Evolutionary conservation across 805 yeast species (phyloP).

Genomic region (Metschnikowia kofuensis): DNA sequence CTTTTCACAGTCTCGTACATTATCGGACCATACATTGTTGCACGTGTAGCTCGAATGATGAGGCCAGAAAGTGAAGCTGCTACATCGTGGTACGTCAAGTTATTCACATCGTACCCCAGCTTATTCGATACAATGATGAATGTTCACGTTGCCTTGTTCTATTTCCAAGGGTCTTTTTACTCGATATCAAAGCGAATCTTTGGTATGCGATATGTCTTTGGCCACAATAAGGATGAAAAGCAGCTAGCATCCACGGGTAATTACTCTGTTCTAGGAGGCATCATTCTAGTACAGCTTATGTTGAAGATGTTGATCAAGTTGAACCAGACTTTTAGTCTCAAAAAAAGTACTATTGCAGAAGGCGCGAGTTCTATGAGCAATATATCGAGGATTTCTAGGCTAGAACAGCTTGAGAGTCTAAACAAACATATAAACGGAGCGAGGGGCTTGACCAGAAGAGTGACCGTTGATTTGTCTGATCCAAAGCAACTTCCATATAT

Average conservation of each 20-base stretch:
- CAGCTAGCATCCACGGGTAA: slow-evolving; percentile 48
- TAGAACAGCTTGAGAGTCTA: slow-evolving; percentile 14
- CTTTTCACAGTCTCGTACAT: slow-evolving; percentile 62
- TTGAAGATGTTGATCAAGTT: slow-evolving; percentile 41
- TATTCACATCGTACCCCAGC: slow-evolving; percentile 41
- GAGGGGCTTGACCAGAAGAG: slow-evolving; percentile 6
- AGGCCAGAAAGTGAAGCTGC: slow-evolving; percentile 20
- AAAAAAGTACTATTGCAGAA: background rate
- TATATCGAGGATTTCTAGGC: slow-evolving; percentile 1
- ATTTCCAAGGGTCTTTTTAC: slow-evolving; percentile 80
- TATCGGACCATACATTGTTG: slow-evolving; percentile 55
- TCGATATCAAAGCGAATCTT: slow-evolving; percentile 70
- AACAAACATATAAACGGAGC: slow-evolving; percentile 4
- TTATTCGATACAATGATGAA: slow-evolving; percentile 55
- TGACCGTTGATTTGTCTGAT: slow-evolving; percentile 54
- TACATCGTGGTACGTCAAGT: slow-evolving; percentile 17
- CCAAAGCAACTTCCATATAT: slow-evolving; percentile 59
- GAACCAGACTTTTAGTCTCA: slow-evolving; percentile 19
- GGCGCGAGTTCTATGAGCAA: background rate
- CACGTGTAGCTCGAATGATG: slow-evolving; percentile 26
- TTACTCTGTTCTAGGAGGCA: slow-evolving; percentile 71
- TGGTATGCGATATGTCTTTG: slow-evolving; percentile 77
- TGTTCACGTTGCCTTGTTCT: slow-evolving; percentile 76
- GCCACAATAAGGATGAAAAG: slow-evolving; percentile 51
- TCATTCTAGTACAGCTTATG: slow-evolving; percentile 52